Percentiles rank a stretch among this genome's conserved stretches.
Conservation (phyloP, 225 moss, liverwort and hornwort genomes). For the Straminergon stramineum region DNA sequence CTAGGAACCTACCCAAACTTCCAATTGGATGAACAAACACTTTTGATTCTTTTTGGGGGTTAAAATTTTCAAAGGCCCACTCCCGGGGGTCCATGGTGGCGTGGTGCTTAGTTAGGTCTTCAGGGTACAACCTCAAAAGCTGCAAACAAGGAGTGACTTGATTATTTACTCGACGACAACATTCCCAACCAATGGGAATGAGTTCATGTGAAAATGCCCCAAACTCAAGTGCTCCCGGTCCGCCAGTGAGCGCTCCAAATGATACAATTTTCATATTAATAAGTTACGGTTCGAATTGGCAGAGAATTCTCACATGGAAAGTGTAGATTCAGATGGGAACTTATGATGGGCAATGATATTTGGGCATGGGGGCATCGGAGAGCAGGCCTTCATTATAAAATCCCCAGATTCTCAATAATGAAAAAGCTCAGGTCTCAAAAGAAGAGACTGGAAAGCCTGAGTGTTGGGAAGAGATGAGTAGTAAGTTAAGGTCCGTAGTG, state of each 20-base stretch:
- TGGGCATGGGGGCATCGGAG: not conserved
- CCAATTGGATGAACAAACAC: not conserved
- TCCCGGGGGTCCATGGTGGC: too few species aligned
- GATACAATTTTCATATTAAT: not conserved
- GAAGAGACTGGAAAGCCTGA: not conserved
- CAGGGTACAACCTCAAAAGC: not conserved
- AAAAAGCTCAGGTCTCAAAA: not conserved
- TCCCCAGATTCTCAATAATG: not conserved
- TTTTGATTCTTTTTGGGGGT: not conserved
- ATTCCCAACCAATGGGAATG: not conserved
- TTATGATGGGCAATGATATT: conserved; percentile 4
- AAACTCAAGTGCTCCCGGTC: not conserved
- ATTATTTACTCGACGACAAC: too few species aligned
- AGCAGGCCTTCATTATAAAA: not conserved
- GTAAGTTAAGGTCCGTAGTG: too few species aligned
- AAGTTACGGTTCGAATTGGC: not conserved
- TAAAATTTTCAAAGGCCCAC: not conserved
- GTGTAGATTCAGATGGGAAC: not conserved
- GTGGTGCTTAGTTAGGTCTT: too few species aligned
- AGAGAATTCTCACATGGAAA: not conserved
- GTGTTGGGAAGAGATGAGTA: too few species aligned
- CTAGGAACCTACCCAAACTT: not conserved
- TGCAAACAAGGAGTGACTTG: too few species aligned
- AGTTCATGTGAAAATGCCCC: not conserved
- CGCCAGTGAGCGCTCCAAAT: not conserved